A percentile compares a stretch with the other conserved stretches of the same genome.
Conservation (phyloP, 2,329 filamentous ascomycete species). For the Fusarium sp. region DNA sequence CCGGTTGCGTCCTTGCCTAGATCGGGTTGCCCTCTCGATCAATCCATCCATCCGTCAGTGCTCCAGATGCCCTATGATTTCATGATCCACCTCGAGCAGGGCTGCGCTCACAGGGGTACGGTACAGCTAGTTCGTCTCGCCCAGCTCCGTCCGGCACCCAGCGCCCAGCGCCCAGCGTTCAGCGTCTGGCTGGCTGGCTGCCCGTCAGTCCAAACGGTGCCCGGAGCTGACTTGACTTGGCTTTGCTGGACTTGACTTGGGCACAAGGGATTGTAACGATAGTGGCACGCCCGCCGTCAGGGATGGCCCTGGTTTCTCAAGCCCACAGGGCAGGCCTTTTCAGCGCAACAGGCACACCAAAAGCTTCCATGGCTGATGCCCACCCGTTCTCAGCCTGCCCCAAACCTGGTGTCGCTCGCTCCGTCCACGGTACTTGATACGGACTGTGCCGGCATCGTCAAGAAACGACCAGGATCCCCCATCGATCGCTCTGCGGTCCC, state of each 20-base stretch:
- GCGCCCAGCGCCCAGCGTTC: slow-evolving; percentile 40
- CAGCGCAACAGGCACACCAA: slow-evolving; percentile 38
- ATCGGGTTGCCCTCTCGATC: slow-evolving; percentile 37
- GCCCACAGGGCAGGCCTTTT: slow-evolving; percentile 38
- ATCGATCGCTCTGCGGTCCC: slow-evolving; percentile 25
- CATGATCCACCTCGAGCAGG: slow-evolving; percentile 44
- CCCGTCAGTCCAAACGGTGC: slow-evolving; percentile 35
- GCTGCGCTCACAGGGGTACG: slow-evolving; percentile 37
- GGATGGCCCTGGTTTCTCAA: slow-evolving; percentile 39
- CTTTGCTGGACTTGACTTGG: slow-evolving; percentile 4
- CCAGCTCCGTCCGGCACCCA: slow-evolving; percentile 40
- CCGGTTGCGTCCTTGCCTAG: slow-evolving; percentile 29
- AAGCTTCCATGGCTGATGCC: slow-evolving; percentile 35
- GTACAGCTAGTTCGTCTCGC: slow-evolving; percentile 36
- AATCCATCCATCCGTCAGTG: slow-evolving; percentile 37
- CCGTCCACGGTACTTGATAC: slow-evolving; percentile 36
- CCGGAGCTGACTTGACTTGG: slow-evolving; percentile 14
- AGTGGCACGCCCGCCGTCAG: slow-evolving; percentile 40
- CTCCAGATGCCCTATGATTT: slow-evolving; percentile 46
- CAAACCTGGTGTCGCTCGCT: slow-evolving; percentile 24
- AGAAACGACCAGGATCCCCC: slow-evolving; percentile 15
- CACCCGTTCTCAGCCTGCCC: slow-evolving; percentile 26
- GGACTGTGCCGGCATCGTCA: slow-evolving; percentile 21
- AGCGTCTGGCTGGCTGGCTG: slow-evolving; percentile 7
- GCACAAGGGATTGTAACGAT: slow-evolving; percentile 31